Evolutionary conservation across 2,329 filamentous ascomycete genomes (phyloP).

Genomic region (Chlorencoelia australis): DNA sequence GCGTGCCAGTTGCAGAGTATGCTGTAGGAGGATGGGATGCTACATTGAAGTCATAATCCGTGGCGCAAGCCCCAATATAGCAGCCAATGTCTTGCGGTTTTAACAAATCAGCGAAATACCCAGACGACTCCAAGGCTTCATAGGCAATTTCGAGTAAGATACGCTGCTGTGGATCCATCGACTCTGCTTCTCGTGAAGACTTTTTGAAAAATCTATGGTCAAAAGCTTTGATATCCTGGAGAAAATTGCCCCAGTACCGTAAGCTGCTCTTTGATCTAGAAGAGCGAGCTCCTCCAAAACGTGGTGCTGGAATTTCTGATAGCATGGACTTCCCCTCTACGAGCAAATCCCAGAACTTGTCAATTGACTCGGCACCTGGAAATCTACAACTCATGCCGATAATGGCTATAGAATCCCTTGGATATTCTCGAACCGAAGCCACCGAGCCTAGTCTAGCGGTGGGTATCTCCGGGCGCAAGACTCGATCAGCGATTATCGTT

Average conservation of each 20-base stretch:
- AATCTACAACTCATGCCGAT: slow-evolving; percentile 28
- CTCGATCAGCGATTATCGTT: too few species aligned
- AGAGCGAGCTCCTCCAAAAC: slow-evolving; percentile 54
- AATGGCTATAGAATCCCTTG: slow-evolving; percentile 21
- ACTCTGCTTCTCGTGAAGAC: slow-evolving; percentile 2
- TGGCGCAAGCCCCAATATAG: slow-evolving; percentile 7
- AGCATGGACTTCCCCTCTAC: slow-evolving; percentile 65
- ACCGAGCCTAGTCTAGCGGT: too few species aligned
- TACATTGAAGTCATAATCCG: slow-evolving; percentile 10
- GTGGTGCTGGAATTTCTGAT: slow-evolving; percentile 46
- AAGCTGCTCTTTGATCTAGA: not conserved
- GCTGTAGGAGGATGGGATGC: slow-evolving; percentile 3
- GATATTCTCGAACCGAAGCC: too few species aligned
- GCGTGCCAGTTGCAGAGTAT: slow-evolving; percentile 24
- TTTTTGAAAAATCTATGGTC: slow-evolving; percentile 12
- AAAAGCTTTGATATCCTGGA: slow-evolving; percentile 5
- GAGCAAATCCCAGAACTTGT: slow-evolving; percentile 64
- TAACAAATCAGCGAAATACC: not conserved
- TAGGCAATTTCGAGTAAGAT: slow-evolving; percentile 5
- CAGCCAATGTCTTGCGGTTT: slow-evolving; percentile 7
- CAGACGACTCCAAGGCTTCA: slow-evolving; percentile 9
- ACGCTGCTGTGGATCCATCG: slow-evolving; percentile 17
- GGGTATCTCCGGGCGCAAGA: too few species aligned
- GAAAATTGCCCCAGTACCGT: slow-evolving; percentile 9
- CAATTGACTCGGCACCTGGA: slow-evolving; percentile 29